Percentiles rank a stretch among this genome's conserved stretches.
Evolutionary conservation across 2,329 filamentous ascomycete species (phyloP).

Genomic region (Stachybotrys chlorohalonatus): DNA sequence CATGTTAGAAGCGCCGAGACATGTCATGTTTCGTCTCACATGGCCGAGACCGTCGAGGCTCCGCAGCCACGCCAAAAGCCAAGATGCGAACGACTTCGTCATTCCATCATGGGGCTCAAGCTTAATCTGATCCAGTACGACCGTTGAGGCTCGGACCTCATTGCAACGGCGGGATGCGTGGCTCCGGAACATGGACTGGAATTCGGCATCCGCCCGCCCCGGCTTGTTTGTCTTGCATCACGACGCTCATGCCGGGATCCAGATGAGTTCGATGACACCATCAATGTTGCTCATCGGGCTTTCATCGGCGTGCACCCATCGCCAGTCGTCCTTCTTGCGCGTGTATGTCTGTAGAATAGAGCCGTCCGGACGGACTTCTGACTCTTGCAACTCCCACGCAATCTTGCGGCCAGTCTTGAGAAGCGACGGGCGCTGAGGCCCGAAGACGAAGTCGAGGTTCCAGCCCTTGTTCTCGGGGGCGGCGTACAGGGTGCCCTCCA

Average conservation of each 20-base stretch:
- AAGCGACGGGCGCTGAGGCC: conserved; percentile 37
- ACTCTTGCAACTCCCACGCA: conserved; percentile 45
- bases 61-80: background rate
- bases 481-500: conserved; percentile 44
- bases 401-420: conserved; percentile 41
- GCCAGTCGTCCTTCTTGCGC: conserved; percentile 39
- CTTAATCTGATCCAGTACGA: background rate
- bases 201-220: background rate
- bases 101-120: background rate
- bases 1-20: background rate
- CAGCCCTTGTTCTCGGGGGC: conserved; percentile 38
- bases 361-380: conserved; percentile 35
- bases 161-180: background rate
- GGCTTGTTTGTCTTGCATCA: background rate
- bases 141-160: background rate
- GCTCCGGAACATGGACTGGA: background rate
- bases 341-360: conserved; percentile 45
- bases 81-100: background rate
- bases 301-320: conserved; percentile 39
- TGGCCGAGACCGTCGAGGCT: background rate
- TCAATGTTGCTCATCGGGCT: conserved; percentile 43
- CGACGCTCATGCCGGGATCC: conserved; percentile 30
- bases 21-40: background rate
- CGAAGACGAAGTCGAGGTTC: conserved; percentile 43
- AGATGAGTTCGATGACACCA: conserved; percentile 48